Evolutionary conservation across 2,329 filamentous ascomycete species (phyloP), one percentile per base, ranked within the genome.

Genomic region (Fusarium palustre): DNA sequence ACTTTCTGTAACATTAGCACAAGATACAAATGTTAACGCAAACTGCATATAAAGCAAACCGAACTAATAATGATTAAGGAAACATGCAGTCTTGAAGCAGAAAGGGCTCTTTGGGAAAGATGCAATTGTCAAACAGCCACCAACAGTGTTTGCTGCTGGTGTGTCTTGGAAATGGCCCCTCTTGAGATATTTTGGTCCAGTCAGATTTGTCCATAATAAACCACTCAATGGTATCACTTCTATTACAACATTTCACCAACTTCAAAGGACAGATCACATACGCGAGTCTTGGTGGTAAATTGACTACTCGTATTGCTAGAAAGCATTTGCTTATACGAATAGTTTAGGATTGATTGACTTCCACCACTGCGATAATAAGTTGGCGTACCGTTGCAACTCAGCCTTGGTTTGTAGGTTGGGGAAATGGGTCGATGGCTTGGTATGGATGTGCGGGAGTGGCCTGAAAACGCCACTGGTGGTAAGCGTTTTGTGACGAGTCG

Each of bases 361-460:
- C 63, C 2, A 72, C 57, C 0, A 70, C 39, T 20, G 55, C 68
- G 5, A 24, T 42, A 16, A n/a, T 16, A 28, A 22, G 28, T 22
- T 48, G 16, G 45, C 45, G 11, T 16, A 16, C n/a, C 28, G 7
- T 3, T 48, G 5, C 22, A 10, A 7, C 10, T n/a, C 46, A 34
- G 31, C 7, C 16, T 18, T 24, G 30, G 34, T 15, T n/a, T 49
- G 25, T 18, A 34, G 18, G 30, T 49, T 49, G 18, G 22, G 18
- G 20, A 15, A 36, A 20, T 38, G 31, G 22, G 16, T 28, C 22
- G 4, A 38, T 49, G 22, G 46, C 46, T 34, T 24, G 7, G n/a
- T 4, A 18, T 25, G 2, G 11, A 18, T 10, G 16, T 12, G 16
- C 22, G 16, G 34, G 20, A 49, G 22, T 49, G 46, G 46, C 13